Evolutionary conservation across 768 basidiomycete species (phyloP), one percentile per base, ranked within the genome.

Genomic region (Serpula lacrymans): DNA sequence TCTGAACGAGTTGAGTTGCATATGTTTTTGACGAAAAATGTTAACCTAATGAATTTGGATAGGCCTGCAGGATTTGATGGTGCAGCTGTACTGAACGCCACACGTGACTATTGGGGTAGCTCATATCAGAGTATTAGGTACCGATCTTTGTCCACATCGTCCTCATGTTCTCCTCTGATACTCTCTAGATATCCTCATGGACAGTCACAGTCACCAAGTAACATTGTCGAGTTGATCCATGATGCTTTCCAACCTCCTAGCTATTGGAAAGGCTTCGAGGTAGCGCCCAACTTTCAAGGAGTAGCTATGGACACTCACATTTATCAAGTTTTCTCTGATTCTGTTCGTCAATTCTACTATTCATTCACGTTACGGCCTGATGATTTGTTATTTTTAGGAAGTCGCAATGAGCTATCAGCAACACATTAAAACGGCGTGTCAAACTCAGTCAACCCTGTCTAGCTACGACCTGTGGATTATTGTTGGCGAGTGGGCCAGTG

Each of bases 401-500:
- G 41, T 42, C 16, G 38, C 41, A 22, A 40, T 40, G 17, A 29
- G 8, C 18, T 39, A 42, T 41, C 22, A 28, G n/a, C 8, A 41
- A 16, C 41, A 6, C 31, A 24, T 24, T 17, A 28, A 72, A 75
- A 78, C 69, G 41, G 77, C 79, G 0, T 88, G 86, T 55, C 65
- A 64, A 26, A 66, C 72, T 40, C 68, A 70, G 10, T 54, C 67
- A 20, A 65, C 53, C 34, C 67, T 84, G 14, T 58, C 67, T 3
- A 45, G 59, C 3, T 85, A 68, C 53, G 69, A 82, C 47, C 65
- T 89, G 23, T 88, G 81, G 81, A 88, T 84, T 2, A 67, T 88
- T 22, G 69, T 82, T 10, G 87, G 88, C 17, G 89, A 92, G 68
- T 92, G 85, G 80, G 84, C 84, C 12, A 78, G 72, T 16, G 80